Percentiles rank a stretch among this genome's conserved stretches.
phyloP scores from a whole-genome alignment of 2,329 filamentous ascomycete genomes.

The Annulohypoxylon truncatum region DNA sequence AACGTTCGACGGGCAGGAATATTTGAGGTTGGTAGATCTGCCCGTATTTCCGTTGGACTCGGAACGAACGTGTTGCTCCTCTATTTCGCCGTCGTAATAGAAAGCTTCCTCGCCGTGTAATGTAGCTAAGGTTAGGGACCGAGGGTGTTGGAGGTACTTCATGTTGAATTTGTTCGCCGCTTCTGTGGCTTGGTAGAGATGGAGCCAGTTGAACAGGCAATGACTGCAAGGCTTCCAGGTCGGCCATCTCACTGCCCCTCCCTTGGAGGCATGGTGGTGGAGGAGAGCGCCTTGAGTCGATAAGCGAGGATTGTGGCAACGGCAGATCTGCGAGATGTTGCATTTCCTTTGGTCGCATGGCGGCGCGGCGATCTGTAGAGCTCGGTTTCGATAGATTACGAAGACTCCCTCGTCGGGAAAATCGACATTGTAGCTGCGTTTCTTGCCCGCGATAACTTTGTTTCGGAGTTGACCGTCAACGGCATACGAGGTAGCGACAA shows the following conservation, averaged over 20 bases:
- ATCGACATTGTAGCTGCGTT: not conserved
- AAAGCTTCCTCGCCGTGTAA: slow-evolving; percentile 18
- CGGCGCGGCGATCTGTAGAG: slow-evolving; percentile 40
- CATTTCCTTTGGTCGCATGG: slow-evolving; percentile 39
- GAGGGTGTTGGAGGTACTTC: slow-evolving; percentile 34
- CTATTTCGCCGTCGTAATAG: slow-evolving; percentile 37
- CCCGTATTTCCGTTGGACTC: not conserved
- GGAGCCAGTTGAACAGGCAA: slow-evolving; percentile 35
- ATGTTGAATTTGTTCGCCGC: slow-evolving; percentile 16
- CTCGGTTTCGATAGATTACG: slow-evolving; percentile 38
- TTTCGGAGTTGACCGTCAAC: slow-evolving; percentile 24
- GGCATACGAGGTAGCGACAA: slow-evolving; percentile 32
- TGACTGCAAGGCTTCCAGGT: slow-evolving; percentile 19
- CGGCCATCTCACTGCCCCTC: not conserved
- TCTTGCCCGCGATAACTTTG: slow-evolving; percentile 28
- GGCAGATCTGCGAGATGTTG: slow-evolving; percentile 32
- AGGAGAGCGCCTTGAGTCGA: not conserved
- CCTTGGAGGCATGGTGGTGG: not conserved
- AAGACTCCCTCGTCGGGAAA: slow-evolving; percentile 43
- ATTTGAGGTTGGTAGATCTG: not conserved
- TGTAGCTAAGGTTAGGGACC: slow-evolving; percentile 29
- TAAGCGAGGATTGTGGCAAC: slow-evolving; percentile 16
- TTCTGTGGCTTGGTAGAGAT: slow-evolving; percentile 32
- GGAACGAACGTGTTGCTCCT: slow-evolving; percentile 11
- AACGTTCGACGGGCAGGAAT: slow-evolving; percentile 2